Base-by-base conservation (phyloP, 2,329 filamentous ascomycete species). In the Aspergillus spinulosporus region DNA sequence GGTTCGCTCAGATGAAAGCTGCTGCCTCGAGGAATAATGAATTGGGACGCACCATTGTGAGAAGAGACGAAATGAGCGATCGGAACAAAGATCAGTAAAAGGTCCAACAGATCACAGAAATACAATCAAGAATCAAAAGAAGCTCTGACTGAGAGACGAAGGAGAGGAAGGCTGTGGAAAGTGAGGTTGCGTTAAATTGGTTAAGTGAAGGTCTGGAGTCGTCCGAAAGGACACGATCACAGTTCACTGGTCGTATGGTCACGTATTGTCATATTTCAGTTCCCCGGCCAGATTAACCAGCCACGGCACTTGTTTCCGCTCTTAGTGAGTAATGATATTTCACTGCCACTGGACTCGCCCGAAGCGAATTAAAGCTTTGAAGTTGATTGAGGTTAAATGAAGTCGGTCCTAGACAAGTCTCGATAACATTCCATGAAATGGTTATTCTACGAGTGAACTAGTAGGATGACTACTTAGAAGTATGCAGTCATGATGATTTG, bases 201-300 rank as follows among this genome's bases (percentile, higher is more conserved):
- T 48, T 54, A 59, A 54, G 47, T 62, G 60, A 64, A 46, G 63
- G 28, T 62, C 57, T 64, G 56, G 57, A 62, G 58, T 56, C 55
- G 58, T 56, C 44, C 59, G 47, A 64, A 65, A 66, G 64, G 64
- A 62, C 64, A 66, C 64, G 64, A 62, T 65, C 62, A 62, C 63
- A 28, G 26, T 63, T 58, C 32, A 56, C 46, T 57, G 56, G 52
- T 29, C 39, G 54, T 59, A 53, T 21, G 39, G 62, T 63, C 59
- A 63, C 46, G 56, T 59, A 60, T 58, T 34, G 58, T 62, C 49
- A 62, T 45, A 15, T 15, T 31, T 26, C 36, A 8, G 37, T 45
- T 36, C 55, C 55, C 54, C 59, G 29, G 52, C 15, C 37, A 42
- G 6, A 5, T 43, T 28, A 39, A 26, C 55, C 52, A 59, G 54